phyloP scores from a whole-genome alignment of 441 rosid genomes.

The Erodium moschatum region DNA sequence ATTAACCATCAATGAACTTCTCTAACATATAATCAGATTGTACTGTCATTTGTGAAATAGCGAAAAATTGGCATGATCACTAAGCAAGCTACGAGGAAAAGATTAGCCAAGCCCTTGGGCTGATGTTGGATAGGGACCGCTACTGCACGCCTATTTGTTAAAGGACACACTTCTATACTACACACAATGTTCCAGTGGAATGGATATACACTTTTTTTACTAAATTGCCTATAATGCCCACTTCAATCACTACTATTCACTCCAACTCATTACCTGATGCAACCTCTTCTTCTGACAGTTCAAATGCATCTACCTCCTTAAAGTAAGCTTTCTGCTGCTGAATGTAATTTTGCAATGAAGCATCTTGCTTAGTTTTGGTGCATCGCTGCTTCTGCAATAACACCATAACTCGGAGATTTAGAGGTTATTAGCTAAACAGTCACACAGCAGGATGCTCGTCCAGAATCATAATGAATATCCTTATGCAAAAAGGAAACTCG shows the following conservation, averaged over 20 bases:
- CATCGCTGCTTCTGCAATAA: constrained; percentile 35
- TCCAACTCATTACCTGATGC: constrained; percentile 41
- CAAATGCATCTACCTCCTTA: constrained; percentile 70
- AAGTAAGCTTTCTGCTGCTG: constrained; percentile 64
- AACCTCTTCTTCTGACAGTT: constrained; percentile 61
- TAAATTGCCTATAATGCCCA: not conserved
- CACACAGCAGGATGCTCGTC: not conserved
- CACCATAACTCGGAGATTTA: constrained; percentile 8
- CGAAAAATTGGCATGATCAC: not conserved
- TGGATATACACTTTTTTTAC: not conserved
- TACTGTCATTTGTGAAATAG: not conserved
- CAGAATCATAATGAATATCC: not conserved
- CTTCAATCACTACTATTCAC: constrained; percentile 13
- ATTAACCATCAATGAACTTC: not conserved
- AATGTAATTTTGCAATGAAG: constrained; percentile 40
- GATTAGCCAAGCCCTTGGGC: not conserved
- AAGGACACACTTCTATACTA: not conserved
- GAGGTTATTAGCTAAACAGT: not conserved
- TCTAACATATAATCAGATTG: not conserved
- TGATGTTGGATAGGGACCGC: not conserved
- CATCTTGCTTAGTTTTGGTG: constrained; percentile 21
- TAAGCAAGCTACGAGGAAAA: not conserved
- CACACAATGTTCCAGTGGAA: not conserved
- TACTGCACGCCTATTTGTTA: not conserved
- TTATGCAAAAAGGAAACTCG: not conserved